Evolutionary conservation across 2,329 filamentous ascomycete genomes (phyloP).

Genomic region (Monosporascus sp.): DNA sequence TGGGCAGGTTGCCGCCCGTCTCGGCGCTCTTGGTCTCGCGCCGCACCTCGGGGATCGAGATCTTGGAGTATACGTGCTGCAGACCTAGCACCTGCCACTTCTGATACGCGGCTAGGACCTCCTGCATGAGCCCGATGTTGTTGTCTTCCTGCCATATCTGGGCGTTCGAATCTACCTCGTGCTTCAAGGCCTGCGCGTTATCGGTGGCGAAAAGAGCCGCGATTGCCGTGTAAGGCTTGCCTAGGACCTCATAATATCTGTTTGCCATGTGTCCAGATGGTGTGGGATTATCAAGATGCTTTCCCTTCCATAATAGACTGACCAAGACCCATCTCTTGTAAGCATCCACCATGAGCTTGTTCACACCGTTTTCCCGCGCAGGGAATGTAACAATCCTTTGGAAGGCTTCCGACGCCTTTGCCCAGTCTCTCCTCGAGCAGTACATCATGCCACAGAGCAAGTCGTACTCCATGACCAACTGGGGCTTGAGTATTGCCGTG

Average conservation of each 20-base stretch:
- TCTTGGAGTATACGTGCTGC: conserved; percentile 62
- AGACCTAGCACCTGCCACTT: conserved; percentile 72
- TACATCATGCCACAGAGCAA: conserved; percentile 60
- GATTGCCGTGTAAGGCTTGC: conserved; percentile 67
- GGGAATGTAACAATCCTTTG: conserved; percentile 65
- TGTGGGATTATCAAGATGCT: conserved; percentile 48
- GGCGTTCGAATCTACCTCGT: conserved; percentile 55
- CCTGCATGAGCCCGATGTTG: conserved; percentile 65
- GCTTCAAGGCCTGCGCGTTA: conserved; percentile 52
- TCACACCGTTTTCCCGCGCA: conserved; percentile 55
- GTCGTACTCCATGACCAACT: conserved; percentile 63
- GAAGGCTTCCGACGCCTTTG: conserved; percentile 56
- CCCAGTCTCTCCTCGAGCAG: conserved; percentile 57
- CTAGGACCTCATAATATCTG: conserved; percentile 47
- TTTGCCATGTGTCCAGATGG: conserved; percentile 42
- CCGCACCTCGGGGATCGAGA: conserved; percentile 51
- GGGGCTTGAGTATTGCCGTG: conserved; percentile 45
- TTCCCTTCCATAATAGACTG: conserved; percentile 66
- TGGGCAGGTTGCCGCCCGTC: conserved; percentile 40
- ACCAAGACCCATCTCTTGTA: conserved; percentile 90
- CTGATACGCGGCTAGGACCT: conserved; percentile 67
- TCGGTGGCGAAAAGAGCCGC: conserved; percentile 61
- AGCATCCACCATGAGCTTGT: conserved; percentile 78
- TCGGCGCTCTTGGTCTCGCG: conserved; percentile 48
- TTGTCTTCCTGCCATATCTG: conserved; percentile 64